Conservation (phyloP, 2,329 filamentous ascomycete species). For the Cladobotryum mycophilum region DNA sequence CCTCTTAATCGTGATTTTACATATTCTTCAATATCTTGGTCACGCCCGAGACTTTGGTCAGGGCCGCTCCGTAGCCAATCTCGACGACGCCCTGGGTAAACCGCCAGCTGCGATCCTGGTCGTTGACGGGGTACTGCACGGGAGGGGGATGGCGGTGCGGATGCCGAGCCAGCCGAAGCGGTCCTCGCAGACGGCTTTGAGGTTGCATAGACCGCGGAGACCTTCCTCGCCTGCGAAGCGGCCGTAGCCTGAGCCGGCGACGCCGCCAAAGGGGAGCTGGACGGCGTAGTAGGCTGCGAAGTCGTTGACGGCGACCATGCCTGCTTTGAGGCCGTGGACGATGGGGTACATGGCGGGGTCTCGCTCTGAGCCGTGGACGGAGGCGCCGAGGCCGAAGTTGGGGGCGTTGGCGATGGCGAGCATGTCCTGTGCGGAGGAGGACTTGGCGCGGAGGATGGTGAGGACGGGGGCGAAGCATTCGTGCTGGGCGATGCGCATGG, state of each 20-base stretch:
- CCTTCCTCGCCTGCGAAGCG: slow-evolving; percentile 90
- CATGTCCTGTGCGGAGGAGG: slow-evolving; percentile 54
- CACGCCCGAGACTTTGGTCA: slow-evolving; percentile 35
- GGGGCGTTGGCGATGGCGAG: slow-evolving; percentile 79
- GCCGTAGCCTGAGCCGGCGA: slow-evolving; percentile 85
- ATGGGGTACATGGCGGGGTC: slow-evolving; percentile 57
- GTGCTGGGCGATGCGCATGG: slow-evolving; percentile 81
- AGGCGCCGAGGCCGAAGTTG: slow-evolving; percentile 78
- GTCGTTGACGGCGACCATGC: slow-evolving; percentile 94
- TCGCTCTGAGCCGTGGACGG: slow-evolving; percentile 69
- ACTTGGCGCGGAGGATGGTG: slow-evolving; percentile 68
- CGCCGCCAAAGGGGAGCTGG: slow-evolving; percentile 88
- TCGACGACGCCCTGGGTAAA: slow-evolving; percentile 57
- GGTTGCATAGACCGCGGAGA: slow-evolving; percentile 74
- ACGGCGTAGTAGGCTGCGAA: slow-evolving; percentile 92
- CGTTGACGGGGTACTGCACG: slow-evolving; percentile 72
- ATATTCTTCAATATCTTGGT: slow-evolving; percentile 38
- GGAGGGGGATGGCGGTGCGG: slow-evolving; percentile 73
- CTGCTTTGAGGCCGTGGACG: slow-evolving; percentile 64
- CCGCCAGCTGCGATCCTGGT: slow-evolving; percentile 57
- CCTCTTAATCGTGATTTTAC: slow-evolving; percentile 16
- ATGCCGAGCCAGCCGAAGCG: slow-evolving; percentile 54
- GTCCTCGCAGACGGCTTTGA: slow-evolving; percentile 82
- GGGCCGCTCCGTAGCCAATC: slow-evolving; percentile 47
- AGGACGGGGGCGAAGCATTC: slow-evolving; percentile 94